Evolutionary conservation across 2,329 filamentous ascomycete species (phyloP).

Genomic region (Aotearoamyces nothofagi): DNA sequence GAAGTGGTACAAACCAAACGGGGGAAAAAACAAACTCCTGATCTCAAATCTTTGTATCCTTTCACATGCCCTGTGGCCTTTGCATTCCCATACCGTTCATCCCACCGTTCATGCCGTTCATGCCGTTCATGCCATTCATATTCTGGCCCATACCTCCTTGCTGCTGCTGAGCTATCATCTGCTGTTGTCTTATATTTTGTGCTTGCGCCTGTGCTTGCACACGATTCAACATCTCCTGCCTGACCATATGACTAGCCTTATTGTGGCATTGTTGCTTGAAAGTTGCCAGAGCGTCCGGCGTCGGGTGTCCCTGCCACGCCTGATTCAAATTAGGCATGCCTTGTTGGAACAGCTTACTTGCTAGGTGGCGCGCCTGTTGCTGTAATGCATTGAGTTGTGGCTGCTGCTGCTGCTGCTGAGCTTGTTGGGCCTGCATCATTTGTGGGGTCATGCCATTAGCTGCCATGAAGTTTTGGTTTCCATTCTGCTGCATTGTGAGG

Average conservation of each 20-base stretch:
- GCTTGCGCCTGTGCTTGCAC: conserved; percentile 18
- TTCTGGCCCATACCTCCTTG: conserved; percentile 11
- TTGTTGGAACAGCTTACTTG: conserved; percentile 25
- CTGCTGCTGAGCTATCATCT: conserved; percentile 16
- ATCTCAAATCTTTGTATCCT: no score
- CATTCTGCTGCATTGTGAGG: conserved; percentile 12
- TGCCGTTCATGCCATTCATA: conserved; percentile 14
- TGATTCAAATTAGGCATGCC: conserved; percentile 24
- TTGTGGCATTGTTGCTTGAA: conserved; percentile 10
- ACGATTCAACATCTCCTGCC: no score
- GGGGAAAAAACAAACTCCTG: no score
- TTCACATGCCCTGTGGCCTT: conserved; percentile 6
- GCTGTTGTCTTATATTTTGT: conserved; percentile 11
- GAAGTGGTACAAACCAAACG: no score
- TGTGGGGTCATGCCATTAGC: conserved; percentile 24
- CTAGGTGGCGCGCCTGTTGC: conserved; percentile 11
- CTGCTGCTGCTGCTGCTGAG: conserved; percentile 20
- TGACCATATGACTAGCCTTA: conserved; percentile 16
- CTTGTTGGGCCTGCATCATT: conserved; percentile 18
- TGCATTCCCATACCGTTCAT: conserved; percentile 13
- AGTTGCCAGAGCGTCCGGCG: conserved; percentile 2
- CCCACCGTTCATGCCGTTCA: conserved; percentile 3
- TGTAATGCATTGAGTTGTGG: conserved; percentile 16
- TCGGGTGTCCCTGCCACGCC: conserved; percentile 6
- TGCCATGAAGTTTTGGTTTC: conserved; percentile 16